Conservation (phyloP, 2,329 filamentous ascomycete species). For the Didymellaceae sp. region DNA sequence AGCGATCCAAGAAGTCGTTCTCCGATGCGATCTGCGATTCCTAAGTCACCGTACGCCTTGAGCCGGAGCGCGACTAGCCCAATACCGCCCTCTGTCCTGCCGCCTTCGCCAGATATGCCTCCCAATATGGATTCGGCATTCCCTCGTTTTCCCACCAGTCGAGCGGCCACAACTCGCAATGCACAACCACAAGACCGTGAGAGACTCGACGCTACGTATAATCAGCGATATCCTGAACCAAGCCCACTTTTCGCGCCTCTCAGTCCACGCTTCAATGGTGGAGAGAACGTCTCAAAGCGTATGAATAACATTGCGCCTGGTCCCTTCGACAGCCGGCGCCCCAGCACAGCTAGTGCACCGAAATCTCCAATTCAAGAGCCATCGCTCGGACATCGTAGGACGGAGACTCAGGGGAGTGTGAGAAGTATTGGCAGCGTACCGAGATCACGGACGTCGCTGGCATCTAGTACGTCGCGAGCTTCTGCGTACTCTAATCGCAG, state of each 20-base stretch:
- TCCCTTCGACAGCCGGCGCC: slow-evolving; percentile 62
- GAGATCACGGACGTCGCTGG: slow-evolving; percentile 36
- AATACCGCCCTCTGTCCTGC: slow-evolving; percentile 39
- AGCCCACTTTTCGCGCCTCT: slow-evolving; percentile 54
- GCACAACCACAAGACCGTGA: slow-evolving; percentile 30
- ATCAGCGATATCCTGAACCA: slow-evolving; percentile 41
- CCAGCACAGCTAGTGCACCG: slow-evolving; percentile 46
- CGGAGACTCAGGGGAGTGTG: slow-evolving; percentile 43
- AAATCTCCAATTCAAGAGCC: slow-evolving; percentile 26
- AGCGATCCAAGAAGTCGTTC: slow-evolving; percentile 34
- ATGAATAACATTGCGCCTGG: slow-evolving; percentile 72
- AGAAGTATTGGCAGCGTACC: slow-evolving; percentile 36
- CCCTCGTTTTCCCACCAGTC: slow-evolving; percentile 59
- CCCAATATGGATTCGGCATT: slow-evolving; percentile 59
- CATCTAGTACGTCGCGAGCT: slow-evolving; percentile 39
- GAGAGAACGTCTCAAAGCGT: slow-evolving; percentile 61
- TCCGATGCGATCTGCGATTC: slow-evolving; percentile 30
- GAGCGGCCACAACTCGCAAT: slow-evolving; percentile 32
- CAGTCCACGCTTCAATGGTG: slow-evolving; percentile 55
- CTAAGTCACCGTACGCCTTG: slow-evolving; percentile 38
- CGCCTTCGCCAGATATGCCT: slow-evolving; percentile 42
- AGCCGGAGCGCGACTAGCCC: slow-evolving; percentile 47
- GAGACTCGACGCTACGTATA: slow-evolving; percentile 32
- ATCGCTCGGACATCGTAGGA: slow-evolving; percentile 45
- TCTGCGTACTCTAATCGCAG: slow-evolving; percentile 42